Base-by-base conservation (phyloP, 202 grass and related monocot species). In the Schoenoplectus tabernaemontani region DNA sequence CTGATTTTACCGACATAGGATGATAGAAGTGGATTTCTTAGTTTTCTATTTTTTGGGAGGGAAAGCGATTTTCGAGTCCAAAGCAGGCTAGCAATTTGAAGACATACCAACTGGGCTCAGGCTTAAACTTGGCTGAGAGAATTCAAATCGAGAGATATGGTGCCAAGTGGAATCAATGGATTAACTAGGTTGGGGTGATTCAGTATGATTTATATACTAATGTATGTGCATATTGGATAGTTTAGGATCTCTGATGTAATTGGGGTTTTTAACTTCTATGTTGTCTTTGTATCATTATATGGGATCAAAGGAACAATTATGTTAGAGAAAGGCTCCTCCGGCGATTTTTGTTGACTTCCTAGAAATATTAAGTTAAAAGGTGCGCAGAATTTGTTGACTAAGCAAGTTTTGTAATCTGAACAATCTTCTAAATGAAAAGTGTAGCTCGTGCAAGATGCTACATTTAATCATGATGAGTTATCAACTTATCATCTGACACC, bases 1-100 rank as follows among this genome's bases (percentile, higher is more conserved):
- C 71, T 37, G 90, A 99, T 87, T 87, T 99, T 60, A 91, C 90
- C 44, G 96, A 99, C 50, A 82, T 96, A 7, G 96, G 96, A 86
- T 99, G 86, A 91, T 62, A 64, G 26, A 36, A 80, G 57, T 48
- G 59, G 15, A 34, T 79, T 60, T 79, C 42, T 80, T 80, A 64
- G 78, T 66, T 80, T 80, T 48, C 24, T 17, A 24, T 33, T 66
- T 80, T 80, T 59, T 17, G 59, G 41, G 15, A 64, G 12, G 30
- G 57, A 46, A 79, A 57, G 57, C 9, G 78, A 47, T 34, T 80
- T 66, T 66, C 15, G 12, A 66, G 26, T 50, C 42, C 39, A 56
- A 76, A 76, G 65, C 50, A 37, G 15, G 46, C 46, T 75, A 19
- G 39, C 59, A 64, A 60, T 37, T 66, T 48, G 78, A 23, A 64